Base-by-base conservation (phyloP, 768 basidiomycete genomes). In the Xerocomellus chrysenteron region DNA sequence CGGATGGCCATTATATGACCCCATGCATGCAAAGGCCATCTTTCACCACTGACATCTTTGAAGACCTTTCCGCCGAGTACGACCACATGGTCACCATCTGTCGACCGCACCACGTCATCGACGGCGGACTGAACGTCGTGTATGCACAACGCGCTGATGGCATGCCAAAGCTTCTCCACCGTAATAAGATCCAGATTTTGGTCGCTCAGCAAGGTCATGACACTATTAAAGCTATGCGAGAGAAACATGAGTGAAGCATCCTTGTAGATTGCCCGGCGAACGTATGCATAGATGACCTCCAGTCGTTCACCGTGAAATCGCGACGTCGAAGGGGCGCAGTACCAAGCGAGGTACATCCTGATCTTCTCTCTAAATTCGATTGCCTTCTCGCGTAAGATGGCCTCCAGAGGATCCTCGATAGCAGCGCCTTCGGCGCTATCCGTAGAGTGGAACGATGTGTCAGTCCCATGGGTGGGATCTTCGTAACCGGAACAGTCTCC, bases 161-260 rank as follows among this genome's bases (percentile, higher is more conserved):
- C 62, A 16, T 55, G 49, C 75, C 73, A 75, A 26, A 76, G 64
- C 55, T 67, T 75, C 58, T 74, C 73, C 36, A 71, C 60, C 4
- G 66, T 71, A 12, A 50, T 42, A 35, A 73, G 53, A 45, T 75
- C 74, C 32, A 75, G 62, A 13, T 60, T 53, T 13, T 64, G 35
- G 43, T 73, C 72, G 45, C 47, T 65, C 40, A 76, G 58, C 50
- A 76, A 55, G 13, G 62, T 60, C 59, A 57, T 56, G 42, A 70
- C 72, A 44, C 59, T 63, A 13, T 60, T 54, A 48, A 76, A 75
- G 54, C 58, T 69, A 51, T 75, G 73, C 3, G 75, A 68, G 37
- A 71, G 61, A 46, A 75, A 65, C 68, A 74, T 74, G n/a, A 77
- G 70, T 24, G 68, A 66, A 47, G 72, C 61, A 53, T 77, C 73